These are phyloP conservation scores for Botrytis hyacinthi DNA, from an alignment of 2,329 filamentous ascomycete genomes.

Conservation along the genomic window DNA sequence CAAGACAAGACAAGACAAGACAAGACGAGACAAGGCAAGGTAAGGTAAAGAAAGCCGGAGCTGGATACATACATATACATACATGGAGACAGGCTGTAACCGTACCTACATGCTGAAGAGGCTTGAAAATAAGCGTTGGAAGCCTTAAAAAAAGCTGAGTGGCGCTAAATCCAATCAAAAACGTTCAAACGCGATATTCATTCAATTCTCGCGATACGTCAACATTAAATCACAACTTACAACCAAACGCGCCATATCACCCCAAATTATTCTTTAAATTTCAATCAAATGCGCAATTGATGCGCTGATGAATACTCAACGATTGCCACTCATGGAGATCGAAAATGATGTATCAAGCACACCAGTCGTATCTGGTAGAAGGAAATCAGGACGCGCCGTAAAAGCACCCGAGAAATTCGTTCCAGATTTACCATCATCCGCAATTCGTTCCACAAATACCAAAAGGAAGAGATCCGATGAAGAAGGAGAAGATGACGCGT, in stretches of 20 bases:
- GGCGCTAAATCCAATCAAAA: slow-evolving; percentile 20
- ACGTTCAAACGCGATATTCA: slow-evolving; percentile 19
- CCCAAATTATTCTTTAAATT: background rate
- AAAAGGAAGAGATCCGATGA: slow-evolving; percentile 57
- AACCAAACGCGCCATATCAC: background rate
- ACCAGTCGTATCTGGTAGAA: slow-evolving; percentile 52
- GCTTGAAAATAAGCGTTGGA: background rate
- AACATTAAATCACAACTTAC: slow-evolving; percentile 13
- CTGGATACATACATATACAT: background rate
- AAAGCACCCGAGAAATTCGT: slow-evolving; percentile 59
- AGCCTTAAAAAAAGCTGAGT: slow-evolving; percentile 9
- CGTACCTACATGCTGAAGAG: background rate
- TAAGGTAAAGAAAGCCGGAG: background rate
- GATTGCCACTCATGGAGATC: slow-evolving; percentile 50
- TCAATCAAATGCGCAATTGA: slow-evolving; percentile 22
- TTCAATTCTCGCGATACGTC: slow-evolving; percentile 8
- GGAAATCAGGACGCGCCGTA: slow-evolving; percentile 67
- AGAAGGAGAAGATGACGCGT: slow-evolving; percentile 48
- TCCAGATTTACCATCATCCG: slow-evolving; percentile 45
- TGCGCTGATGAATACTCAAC: slow-evolving; percentile 43
- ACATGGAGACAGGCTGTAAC: background rate
- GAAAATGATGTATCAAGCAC: slow-evolving; percentile 56
- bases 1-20: background rate
- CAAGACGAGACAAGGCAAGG: background rate
- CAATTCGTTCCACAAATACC: slow-evolving; percentile 43